Evolutionary conservation across 1,284 basidiomycete species (phyloP).

Genomic region (Golubevia pallescens): DNA sequence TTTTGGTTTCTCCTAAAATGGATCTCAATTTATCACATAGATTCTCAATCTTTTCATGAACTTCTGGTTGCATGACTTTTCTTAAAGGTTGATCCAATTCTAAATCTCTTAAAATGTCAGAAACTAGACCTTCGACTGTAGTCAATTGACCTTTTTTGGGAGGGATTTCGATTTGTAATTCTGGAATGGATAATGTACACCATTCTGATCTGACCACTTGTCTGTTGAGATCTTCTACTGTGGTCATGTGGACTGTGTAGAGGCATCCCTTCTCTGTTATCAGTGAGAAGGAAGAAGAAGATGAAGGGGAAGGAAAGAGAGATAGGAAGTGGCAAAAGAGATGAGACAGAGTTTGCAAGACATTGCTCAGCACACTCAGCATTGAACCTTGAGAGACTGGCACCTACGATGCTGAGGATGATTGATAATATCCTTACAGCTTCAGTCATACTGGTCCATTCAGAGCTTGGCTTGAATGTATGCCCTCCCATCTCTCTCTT

Average conservation of each 20-base stretch:
- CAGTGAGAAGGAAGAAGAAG: not conserved
- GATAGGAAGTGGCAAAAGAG: too few relatives aligned
- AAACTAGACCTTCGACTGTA: slow-evolving; percentile 90
- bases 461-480: too few relatives aligned
- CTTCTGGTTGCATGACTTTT: slow-evolving; percentile 78
- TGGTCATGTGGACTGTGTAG: slow-evolving; percentile 83
- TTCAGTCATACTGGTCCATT: too few relatives aligned
- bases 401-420: too few relatives aligned
- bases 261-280: slow-evolving; percentile 65
- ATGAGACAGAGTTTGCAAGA: too few relatives aligned
- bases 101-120: slow-evolving; percentile 84
- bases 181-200: slow-evolving; percentile 82
- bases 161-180: slow-evolving; percentile 89
- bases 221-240: slow-evolving; percentile 79
- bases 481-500: not conserved
- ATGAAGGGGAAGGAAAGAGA: not conserved
- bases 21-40: slow-evolving; percentile 75
- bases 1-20: slow-evolving; percentile 71
- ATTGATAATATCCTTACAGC: too few relatives aligned
- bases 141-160: slow-evolving; percentile 84
- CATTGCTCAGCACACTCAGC: too few relatives aligned
- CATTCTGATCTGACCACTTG: slow-evolving; percentile 90
- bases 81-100: slow-evolving; percentile 84
- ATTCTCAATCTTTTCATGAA: slow-evolving; percentile 78
- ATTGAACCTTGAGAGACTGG: too few relatives aligned